Evolutionary conservation across 306 rosid genomes (phyloP), one percentile per base, ranked within the genome.

Genomic region (Corylus americana): DNA sequence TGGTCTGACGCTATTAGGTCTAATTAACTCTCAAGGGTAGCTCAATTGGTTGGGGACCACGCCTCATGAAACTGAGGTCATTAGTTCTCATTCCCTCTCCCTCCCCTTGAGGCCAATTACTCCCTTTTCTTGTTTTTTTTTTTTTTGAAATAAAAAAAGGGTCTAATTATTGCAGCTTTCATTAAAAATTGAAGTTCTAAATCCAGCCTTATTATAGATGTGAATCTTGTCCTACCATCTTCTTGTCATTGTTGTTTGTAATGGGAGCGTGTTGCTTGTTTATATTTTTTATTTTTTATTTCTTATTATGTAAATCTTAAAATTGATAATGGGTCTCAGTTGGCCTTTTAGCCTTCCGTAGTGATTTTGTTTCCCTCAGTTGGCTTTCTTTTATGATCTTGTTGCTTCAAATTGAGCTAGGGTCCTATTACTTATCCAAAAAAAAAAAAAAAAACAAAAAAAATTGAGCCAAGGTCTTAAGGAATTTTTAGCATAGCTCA

Each of bases 321-420:
- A 81, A 61, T 47, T 77, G 81, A 80, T 67, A 49, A 67, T 29
- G 47, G 71, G 55, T 42, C 53, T 71, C 39, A 49, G 42, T 75
- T 75, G 67, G 79, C 62, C 53, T 79, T 64, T 39, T 78, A 81
- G 54, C 20, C 69, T 48, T 63, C n/a, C 62, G 78, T 70, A 8
- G 66, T 37, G 8, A 12, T 31, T 63, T 63, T 35, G 16, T 63
- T 63, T 63, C 44, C 67, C 70, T 25, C 4, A 44, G 61, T 78
- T 79, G 63, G 67, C 50, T 49, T 74, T 2, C 39, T 68, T 22
- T 64, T 55, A 17, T 39, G 70, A 54, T 81, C 22, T 47, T n/a
- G 11, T 11, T 12, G 4, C 10, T 22, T 42, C 45, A 69, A 69
- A 44, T 17, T 68, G 73, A 68, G 50, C 73, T 69, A 42, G 5